phyloP scores from a whole-genome alignment of 2,329 filamentous ascomycete species.

The Parafenestella ontariensis region DNA sequence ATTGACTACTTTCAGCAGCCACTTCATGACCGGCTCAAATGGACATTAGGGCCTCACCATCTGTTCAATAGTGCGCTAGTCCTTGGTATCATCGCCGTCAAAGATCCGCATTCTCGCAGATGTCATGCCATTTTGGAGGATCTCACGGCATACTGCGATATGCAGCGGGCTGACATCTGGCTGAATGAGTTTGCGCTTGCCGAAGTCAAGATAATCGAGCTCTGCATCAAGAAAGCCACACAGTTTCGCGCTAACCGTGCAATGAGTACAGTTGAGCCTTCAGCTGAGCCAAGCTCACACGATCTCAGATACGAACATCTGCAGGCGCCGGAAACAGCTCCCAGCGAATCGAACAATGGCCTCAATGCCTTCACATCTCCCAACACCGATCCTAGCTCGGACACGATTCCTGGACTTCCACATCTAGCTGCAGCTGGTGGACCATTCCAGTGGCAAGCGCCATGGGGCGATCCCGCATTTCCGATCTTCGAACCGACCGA shows the following conservation, averaged over 20 bases:
- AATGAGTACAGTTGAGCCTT: neutral
- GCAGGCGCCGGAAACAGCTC: neutral
- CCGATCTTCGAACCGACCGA: slow-evolving; percentile 18
- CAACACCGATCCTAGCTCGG: slow-evolving; percentile 7
- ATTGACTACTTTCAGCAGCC: slow-evolving; percentile 42
- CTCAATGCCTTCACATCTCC: slow-evolving; percentile 7
- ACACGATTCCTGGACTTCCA: slow-evolving; percentile 8
- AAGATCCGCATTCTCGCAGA: slow-evolving; percentile 39
- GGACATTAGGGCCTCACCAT: slow-evolving; percentile 48
- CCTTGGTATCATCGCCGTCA: slow-evolving; percentile 47
- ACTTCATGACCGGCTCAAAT: slow-evolving; percentile 44
- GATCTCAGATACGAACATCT: neutral
- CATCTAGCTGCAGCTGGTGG: slow-evolving; percentile 7
- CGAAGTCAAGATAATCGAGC: slow-evolving; percentile 53
- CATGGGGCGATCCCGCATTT: slow-evolving; percentile 24
- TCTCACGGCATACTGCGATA: slow-evolving; percentile 52
- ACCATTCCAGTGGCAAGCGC: slow-evolving; percentile 23
- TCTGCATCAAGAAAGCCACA: slow-evolving; percentile 46
- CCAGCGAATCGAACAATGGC: neutral
- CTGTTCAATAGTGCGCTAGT: slow-evolving; percentile 55
- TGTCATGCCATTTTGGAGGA: slow-evolving; percentile 49
- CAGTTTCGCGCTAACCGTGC: slow-evolving; percentile 13
- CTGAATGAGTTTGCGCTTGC: slow-evolving; percentile 52
- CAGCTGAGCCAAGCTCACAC: neutral
- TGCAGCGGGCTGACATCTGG: slow-evolving; percentile 51